Evolutionary conservation across 1,139 yeast species (phyloP), one percentile per base, ranked within the genome.

Genomic region (Lodderomyces pseudojiufengensis): DNA sequence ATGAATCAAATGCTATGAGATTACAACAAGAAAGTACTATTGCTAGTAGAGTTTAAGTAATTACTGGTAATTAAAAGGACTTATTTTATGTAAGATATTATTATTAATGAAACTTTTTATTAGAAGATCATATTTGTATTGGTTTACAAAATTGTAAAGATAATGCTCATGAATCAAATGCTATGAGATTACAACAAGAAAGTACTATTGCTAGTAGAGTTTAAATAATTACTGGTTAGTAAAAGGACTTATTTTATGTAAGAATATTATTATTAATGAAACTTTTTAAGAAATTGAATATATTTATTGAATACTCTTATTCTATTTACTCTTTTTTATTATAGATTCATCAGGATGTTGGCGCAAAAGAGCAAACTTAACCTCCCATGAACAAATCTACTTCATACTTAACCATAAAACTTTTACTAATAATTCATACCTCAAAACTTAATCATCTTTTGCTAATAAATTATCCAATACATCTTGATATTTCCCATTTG

Each of bases 61-160:
- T 25, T 28, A 11, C 7, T 24, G 18, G 12, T 24, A n/a, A 22
- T n/a, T n/a, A n/a, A n/a, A n/a, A n/a, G n/a, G n/a, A n/a, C n/a
- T n/a, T n/a, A n/a, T n/a, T n/a, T n/a, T n/a, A n/a, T n/a, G n/a
- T n/a, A n/a, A n/a, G n/a, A n/a, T n/a, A n/a, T n/a, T n/a, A n/a
- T n/a, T n/a, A n/a, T n/a, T n/a, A n/a, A n/a, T n/a, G n/a, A n/a
- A n/a, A n/a, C n/a, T n/a, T n/a, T n/a, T 70, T 88, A 41, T 70
- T 87, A 60, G 97, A 87, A 59, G 87, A 83, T 58, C 97, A 87
- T 61, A 60, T 75, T 43, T 87, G 97, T 56, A 67, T 73, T 42
- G 95, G 94, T 7, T 73, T 87, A 44, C 85, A 83, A 54, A 71
- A 65, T 48, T 85, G 95, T 65, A 85, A 86, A 65, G 90, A 86